Percentiles rank a stretch among this genome's conserved stretches.
These are phyloP conservation scores for Geotrichum aggregatum DNA, from an alignment of 1,139 yeast species.

Conservation along the genomic window DNA sequence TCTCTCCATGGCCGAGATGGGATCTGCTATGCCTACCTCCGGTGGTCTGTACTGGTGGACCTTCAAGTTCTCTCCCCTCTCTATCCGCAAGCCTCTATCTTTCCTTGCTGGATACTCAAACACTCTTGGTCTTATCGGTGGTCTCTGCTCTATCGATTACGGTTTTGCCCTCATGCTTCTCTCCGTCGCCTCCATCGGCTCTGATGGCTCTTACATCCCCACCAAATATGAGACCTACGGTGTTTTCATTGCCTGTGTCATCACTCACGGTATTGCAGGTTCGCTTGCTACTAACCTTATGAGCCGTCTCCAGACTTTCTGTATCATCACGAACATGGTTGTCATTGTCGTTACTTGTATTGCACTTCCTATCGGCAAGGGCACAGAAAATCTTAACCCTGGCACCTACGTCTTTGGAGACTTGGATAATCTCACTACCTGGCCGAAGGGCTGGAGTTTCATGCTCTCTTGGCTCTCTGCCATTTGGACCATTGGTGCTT, in stretches of 20 bases:
- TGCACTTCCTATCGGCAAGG: constrained; percentile 49
- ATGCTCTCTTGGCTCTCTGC: constrained; percentile 61
- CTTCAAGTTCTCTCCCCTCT: constrained; percentile 50
- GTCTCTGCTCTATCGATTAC: constrained; percentile 54
- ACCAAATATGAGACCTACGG: constrained; percentile 51
- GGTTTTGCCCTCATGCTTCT: constrained; percentile 57
- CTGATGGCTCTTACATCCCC: constrained; percentile 43
- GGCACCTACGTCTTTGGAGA: constrained; percentile 53
- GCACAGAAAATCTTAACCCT: constrained; percentile 34
- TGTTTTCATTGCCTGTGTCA: constrained; percentile 51
- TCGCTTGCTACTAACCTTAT: constrained; percentile 51
- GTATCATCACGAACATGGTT: constrained; percentile 54
- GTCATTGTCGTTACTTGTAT: constrained; percentile 56
- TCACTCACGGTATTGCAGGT: constrained; percentile 47
- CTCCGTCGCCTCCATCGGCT: constrained; percentile 49
- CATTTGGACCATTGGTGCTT: constrained; percentile 46
- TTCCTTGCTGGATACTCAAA: constrained; percentile 59
- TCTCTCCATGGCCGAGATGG: constrained; percentile 56
- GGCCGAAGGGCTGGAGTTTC: constrained; percentile 69
- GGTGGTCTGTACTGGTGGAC: constrained; percentile 62
- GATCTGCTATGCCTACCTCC: constrained; percentile 64
- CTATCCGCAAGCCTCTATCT: constrained; percentile 44
- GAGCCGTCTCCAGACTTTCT: constrained; percentile 57
- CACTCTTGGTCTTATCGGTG: constrained; percentile 55
- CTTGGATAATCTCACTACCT: constrained; percentile 51